Percentiles rank a stretch among this genome's conserved stretches.
Conservation (phyloP, 2,329 filamentous ascomycete species). For the Aspergillus sojae region DNA sequence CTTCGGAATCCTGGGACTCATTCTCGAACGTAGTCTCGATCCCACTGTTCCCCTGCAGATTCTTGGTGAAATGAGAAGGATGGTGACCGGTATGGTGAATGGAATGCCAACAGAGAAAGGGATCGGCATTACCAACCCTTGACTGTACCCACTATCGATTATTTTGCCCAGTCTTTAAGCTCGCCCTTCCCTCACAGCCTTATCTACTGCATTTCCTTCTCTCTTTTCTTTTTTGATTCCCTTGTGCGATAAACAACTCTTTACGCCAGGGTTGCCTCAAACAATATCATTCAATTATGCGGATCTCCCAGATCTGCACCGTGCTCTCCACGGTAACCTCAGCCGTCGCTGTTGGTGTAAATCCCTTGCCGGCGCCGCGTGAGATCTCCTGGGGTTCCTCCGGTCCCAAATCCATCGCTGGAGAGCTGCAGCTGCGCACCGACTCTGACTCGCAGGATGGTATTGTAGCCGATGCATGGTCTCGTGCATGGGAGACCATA, state of each 20-base stretch:
- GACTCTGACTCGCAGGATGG: slow-evolving; percentile 29
- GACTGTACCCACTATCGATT: not conserved
- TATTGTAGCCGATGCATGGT: slow-evolving; percentile 52
- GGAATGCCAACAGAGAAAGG: not conserved
- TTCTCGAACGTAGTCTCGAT: not conserved
- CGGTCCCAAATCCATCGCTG: slow-evolving; percentile 50
- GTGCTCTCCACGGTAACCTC: slow-evolving; percentile 38
- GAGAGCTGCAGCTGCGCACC: slow-evolving; percentile 42
- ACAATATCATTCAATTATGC: slow-evolving; percentile 25
- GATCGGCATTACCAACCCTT: not conserved
- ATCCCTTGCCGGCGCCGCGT: slow-evolving; percentile 58
- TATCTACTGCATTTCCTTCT: not conserved
- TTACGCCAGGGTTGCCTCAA: not conserved
- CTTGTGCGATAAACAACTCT: no score
- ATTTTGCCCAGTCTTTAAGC: not conserved
- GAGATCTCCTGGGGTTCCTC: slow-evolving; percentile 57
- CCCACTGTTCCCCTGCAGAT: not conserved
- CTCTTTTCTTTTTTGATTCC: not conserved
- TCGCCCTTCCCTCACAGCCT: not conserved
- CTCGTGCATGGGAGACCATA: slow-evolving; percentile 53
- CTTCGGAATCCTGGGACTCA: slow-evolving; percentile 2
- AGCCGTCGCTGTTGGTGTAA: slow-evolving; percentile 50
- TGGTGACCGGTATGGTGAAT: not conserved
- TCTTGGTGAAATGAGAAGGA: not conserved
- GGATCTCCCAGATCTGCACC: slow-evolving; percentile 28